Evolutionary conservation across 345 rosid species (phyloP).

Genomic region (Pelargonium nanum): DNA sequence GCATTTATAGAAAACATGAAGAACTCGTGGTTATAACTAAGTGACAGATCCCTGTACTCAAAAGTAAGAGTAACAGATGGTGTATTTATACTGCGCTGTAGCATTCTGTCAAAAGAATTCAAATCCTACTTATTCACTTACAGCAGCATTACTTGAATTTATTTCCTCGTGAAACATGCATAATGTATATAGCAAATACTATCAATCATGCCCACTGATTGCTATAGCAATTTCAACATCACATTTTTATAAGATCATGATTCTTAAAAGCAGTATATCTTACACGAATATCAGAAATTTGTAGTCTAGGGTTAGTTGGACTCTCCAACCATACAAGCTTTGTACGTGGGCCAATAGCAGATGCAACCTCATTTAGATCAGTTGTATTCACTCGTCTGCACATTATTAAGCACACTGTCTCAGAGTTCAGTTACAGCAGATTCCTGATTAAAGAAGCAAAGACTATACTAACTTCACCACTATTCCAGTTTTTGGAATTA

Average conservation of each 20-base stretch:
- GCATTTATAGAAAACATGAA: too few species aligned
- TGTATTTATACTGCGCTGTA: too few species aligned
- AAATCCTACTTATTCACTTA: too few species aligned
- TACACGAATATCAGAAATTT: slow-evolving; percentile 76
- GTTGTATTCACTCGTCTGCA: slow-evolving; percentile 75
- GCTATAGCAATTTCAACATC: neutral
- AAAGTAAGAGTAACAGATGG: neutral
- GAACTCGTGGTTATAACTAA: too few species aligned
- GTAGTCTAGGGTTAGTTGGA: slow-evolving; percentile 85
- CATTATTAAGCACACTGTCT: slow-evolving; percentile 13
- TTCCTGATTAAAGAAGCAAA: neutral
- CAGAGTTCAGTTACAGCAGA: slow-evolving; percentile 4
- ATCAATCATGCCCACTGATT: neutral
- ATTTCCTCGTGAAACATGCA: neutral
- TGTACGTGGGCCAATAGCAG: slow-evolving; percentile 64
- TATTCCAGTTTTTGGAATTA: slow-evolving; percentile 66
- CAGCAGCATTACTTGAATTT: too few species aligned
- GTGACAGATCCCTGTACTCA: neutral
- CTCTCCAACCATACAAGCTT: slow-evolving; percentile 92
- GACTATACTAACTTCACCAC: slow-evolving; percentile 58
- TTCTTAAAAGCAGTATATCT: slow-evolving; percentile 10
- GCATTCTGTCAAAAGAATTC: too few species aligned
- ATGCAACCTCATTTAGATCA: slow-evolving; percentile 59
- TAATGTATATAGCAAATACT: neutral
- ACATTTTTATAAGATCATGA: neutral